Conservation (phyloP, 371 early-diverging fungal species). For the Mortierella sp. region DNA sequence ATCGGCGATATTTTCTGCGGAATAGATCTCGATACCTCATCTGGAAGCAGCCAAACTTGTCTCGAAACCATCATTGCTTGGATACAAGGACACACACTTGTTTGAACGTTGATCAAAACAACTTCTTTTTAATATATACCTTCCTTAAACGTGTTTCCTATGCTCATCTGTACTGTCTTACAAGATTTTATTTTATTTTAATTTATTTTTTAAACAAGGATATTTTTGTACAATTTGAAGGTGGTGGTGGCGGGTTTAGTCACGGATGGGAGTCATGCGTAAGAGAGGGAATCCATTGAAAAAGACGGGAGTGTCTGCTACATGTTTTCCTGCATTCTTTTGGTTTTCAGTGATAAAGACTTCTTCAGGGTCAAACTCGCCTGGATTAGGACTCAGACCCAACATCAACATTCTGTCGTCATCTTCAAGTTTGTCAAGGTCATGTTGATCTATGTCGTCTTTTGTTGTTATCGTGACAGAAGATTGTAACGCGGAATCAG, state of each 20-base stretch:
- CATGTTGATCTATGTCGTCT: conserved; percentile 1
- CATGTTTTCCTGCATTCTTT: conserved; percentile 5
- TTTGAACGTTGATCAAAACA: conserved; percentile 15
- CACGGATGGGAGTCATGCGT: conserved; percentile 3
- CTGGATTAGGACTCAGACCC: conserved; percentile 33
- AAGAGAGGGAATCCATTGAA: conserved; percentile 42
- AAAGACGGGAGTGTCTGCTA: conserved; percentile 37
- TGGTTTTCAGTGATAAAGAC: conserved; percentile 14
- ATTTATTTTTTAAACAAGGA: neutral
- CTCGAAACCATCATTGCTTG: conserved; percentile 37
- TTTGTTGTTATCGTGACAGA: neutral
- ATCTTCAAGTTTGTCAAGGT: neutral
- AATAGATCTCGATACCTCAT: conserved; percentile 32
- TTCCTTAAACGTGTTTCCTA: too few relatives aligned
- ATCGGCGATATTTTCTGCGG: neutral
- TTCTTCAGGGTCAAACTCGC: conserved; percentile 23
- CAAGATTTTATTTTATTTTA: too few relatives aligned
- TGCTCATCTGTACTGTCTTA: too few relatives aligned
- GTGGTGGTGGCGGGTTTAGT: too few relatives aligned
- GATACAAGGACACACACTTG: conserved; percentile 20
- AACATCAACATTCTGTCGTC: conserved; percentile 15
- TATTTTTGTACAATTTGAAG: neutral
- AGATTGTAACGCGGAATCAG: neutral
- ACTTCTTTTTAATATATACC: neutral
- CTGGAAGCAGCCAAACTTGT: conserved; percentile 41